phyloP scores from a whole-genome alignment of 1,139 yeast species.

The Kurtzmaniella quercitrusa region DNA sequence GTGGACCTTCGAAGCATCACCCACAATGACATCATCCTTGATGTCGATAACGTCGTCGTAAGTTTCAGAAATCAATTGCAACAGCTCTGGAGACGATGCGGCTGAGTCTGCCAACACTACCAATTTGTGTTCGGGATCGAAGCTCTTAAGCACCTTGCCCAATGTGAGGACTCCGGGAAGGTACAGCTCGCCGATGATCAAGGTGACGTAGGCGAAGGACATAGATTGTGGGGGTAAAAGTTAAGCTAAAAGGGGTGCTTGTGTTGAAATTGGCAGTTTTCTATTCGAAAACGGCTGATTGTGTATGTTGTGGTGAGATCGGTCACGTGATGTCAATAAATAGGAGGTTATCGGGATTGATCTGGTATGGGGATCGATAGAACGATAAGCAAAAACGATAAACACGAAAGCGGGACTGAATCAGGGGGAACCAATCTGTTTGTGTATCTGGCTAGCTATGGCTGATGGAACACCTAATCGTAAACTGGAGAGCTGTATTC shows the following conservation, averaged over 20 bases:
- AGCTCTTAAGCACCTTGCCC: conserved; percentile 18
- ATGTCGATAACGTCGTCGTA: conserved; percentile 25
- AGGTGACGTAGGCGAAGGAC: conserved; percentile 26
- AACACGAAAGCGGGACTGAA: too few relatives aligned
- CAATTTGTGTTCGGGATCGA: conserved; percentile 17
- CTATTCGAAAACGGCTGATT: background rate
- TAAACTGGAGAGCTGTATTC: too few relatives aligned
- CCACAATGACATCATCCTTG: conserved; percentile 15
- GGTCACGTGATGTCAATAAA: too few relatives aligned
- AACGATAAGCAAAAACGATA: too few relatives aligned
- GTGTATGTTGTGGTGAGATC: too few relatives aligned
- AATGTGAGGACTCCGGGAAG: conserved; percentile 29
- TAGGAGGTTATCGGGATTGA: too few relatives aligned
- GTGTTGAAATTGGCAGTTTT: background rate
- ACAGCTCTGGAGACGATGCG: conserved; percentile 15
- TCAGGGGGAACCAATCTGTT: too few relatives aligned
- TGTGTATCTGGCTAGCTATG: too few relatives aligned
- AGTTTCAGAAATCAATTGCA: conserved; percentile 14
- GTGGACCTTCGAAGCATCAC: conserved; percentile 18
- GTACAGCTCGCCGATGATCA: conserved; percentile 25
- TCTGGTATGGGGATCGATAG: too few relatives aligned
- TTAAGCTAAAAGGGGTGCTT: too few relatives aligned
- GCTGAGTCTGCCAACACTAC: conserved; percentile 19
- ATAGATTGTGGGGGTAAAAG: conserved; percentile 6
- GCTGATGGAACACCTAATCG: too few relatives aligned